Conservation (phyloP, 2,329 filamentous ascomycete genomes). For the Harringtonia aguacate region DNA sequence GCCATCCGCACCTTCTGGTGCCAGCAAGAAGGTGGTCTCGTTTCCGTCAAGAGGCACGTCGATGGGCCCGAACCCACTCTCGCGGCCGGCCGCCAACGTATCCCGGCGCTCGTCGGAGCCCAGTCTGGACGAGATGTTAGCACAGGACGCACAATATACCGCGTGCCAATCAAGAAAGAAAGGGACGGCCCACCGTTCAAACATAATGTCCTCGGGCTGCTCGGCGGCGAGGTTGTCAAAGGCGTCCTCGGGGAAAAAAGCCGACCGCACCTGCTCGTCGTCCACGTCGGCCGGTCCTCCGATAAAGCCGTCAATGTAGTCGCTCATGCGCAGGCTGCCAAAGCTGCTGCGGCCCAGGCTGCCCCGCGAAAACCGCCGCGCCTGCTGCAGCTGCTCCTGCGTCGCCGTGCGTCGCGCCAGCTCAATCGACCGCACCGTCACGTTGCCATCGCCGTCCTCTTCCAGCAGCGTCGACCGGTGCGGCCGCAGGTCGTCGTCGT, state of each 20-base stretch:
- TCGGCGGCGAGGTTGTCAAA: slow-evolving; percentile 31
- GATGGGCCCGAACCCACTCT: slow-evolving; percentile 39
- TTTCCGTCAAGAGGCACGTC: slow-evolving; percentile 36
- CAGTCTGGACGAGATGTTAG: slow-evolving; percentile 8
- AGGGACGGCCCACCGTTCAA: slow-evolving; percentile 29
- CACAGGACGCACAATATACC: background rate
- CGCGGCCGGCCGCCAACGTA: slow-evolving; percentile 23
- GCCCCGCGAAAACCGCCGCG: slow-evolving; percentile 36
- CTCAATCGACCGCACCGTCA: slow-evolving; percentile 49
- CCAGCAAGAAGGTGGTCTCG: slow-evolving; percentile 35
- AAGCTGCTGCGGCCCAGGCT: slow-evolving; percentile 44
- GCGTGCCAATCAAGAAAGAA: no score
- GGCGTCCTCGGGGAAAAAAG: slow-evolving; percentile 38
- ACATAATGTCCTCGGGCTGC: slow-evolving; percentile 26
- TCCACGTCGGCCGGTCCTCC: slow-evolving; percentile 19
- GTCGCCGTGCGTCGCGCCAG: slow-evolving; percentile 40
- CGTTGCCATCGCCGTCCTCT: slow-evolving; percentile 33
- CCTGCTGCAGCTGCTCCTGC: slow-evolving; percentile 25
- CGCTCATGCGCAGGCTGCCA: slow-evolving; percentile 42
- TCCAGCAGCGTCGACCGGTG: slow-evolving; percentile 45
- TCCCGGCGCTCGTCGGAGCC: slow-evolving; percentile 31
- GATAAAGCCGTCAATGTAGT: slow-evolving; percentile 29
- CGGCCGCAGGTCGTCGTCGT: slow-evolving; percentile 39
- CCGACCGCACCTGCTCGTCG: slow-evolving; percentile 34
- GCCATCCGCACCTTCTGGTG: slow-evolving; percentile 9